These are phyloP conservation scores for Paraconiothyrium sp. DNA, from an alignment of 2,329 filamentous ascomycete species.

Conservation along the genomic window DNA sequence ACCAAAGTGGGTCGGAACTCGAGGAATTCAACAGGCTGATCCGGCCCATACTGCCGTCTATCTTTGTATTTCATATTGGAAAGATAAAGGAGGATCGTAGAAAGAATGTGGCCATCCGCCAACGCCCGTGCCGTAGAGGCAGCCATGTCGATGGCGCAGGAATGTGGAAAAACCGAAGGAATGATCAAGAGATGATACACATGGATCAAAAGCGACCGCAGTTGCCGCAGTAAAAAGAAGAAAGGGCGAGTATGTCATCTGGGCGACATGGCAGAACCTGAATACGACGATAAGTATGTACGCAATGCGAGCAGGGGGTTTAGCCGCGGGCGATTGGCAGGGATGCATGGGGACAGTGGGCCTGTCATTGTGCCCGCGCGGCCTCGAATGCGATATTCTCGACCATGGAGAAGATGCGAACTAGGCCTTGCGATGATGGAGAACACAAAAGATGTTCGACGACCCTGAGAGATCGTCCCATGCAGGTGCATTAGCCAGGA, in stretches of 20 bases:
- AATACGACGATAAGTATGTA: constrained; percentile 20
- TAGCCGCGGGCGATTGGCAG: constrained; percentile 26
- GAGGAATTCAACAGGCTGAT: constrained; percentile 44
- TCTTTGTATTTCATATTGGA: constrained; percentile 44
- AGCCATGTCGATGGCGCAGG: constrained; percentile 31
- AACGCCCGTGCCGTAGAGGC: constrained; percentile 25
- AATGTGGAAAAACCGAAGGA: neutral
- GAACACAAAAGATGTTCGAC: neutral
- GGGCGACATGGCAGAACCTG: constrained; percentile 18
- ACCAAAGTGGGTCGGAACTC: constrained; percentile 47
- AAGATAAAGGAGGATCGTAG: constrained; percentile 38
- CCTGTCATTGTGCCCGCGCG: constrained; percentile 20
- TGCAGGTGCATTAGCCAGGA: neutral
- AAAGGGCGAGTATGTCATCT: constrained; percentile 12
- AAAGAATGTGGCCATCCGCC: constrained; percentile 37
- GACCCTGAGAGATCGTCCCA: neutral
- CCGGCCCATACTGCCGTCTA: constrained; percentile 41
- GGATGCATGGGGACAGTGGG: constrained; percentile 21
- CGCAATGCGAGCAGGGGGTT: constrained; percentile 26
- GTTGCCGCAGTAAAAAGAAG: neutral
- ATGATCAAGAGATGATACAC: neutral
- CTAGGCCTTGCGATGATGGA: constrained; percentile 6
- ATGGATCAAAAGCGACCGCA: constrained; percentile 13
- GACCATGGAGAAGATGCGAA: constrained; percentile 8
- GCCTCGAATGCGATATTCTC: constrained; percentile 4